Conservation (phyloP, 2,329 filamentous ascomycete species). For the Stromatinia cepivora region DNA sequence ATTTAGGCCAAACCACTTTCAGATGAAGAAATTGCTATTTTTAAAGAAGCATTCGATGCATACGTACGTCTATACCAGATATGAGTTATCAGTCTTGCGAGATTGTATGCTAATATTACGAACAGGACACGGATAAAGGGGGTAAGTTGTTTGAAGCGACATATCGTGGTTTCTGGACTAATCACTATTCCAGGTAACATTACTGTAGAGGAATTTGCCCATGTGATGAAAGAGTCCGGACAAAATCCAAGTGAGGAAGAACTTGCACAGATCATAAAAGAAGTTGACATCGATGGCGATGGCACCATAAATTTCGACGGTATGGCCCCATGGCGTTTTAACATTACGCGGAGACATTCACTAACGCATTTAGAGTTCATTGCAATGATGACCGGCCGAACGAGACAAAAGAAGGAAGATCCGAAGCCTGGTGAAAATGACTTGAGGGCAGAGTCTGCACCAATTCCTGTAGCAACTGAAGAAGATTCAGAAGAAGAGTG, state of each 20-base stretch:
- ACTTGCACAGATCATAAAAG: conserved; percentile 66
- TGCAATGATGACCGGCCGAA: conserved; percentile 46
- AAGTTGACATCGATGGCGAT: conserved; percentile 64
- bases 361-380: conserved; percentile 43
- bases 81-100: neutral
- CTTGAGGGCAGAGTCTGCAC: neutral
- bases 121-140: conserved; percentile 25
- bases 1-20: conserved; percentile 23
- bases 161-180: neutral
- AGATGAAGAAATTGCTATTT: conserved; percentile 19
- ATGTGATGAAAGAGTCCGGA: conserved; percentile 23
- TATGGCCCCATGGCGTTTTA: conserved; percentile 31
- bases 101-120: neutral
- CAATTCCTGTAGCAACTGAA: neutral
- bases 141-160: neutral
- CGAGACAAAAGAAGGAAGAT: conserved; percentile 28
- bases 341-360: neutral
- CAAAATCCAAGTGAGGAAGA: conserved; percentile 42
- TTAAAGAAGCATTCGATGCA: conserved; percentile 23
- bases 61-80: conserved; percentile 10
- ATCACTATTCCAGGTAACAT: conserved; percentile 19
- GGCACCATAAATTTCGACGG: conserved; percentile 66
- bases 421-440: neutral
- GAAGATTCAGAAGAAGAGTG: conserved; percentile 38
- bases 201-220: conserved; percentile 22